Percentiles rank a stretch among this genome's conserved stretches.
Evolutionary conservation across 495 filamentous ascomycete genomes (phyloP).

Genomic region (Neurospora hispaniola): DNA sequence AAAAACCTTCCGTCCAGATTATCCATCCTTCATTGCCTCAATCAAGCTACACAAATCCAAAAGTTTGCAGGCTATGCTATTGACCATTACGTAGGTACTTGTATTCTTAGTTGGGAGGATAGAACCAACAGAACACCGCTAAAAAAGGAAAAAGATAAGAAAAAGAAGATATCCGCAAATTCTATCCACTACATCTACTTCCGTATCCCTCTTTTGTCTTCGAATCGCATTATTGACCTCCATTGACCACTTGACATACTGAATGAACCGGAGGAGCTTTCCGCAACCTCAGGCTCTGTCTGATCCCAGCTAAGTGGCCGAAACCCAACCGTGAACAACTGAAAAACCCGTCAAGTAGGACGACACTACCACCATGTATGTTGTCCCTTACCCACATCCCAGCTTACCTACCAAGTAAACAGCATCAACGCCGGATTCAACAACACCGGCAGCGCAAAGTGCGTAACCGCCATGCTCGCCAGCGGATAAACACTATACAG

Average conservation of each 20-base stretch:
- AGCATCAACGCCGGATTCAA: conserved; percentile 58
- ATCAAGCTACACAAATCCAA: background rate
- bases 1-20: too few relatives aligned
- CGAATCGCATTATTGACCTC: background rate
- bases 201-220: background rate
- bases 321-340: background rate
- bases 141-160: background rate
- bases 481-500: conserved; percentile 52
- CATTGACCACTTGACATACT: background rate
- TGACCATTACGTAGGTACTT: background rate
- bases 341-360: background rate
- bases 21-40: background rate
- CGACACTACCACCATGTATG: background rate
- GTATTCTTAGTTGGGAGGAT: background rate
- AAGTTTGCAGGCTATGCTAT: background rate
- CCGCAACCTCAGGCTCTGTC: too few relatives aligned
- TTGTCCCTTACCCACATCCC: background rate
- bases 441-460: conserved; percentile 49
- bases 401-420: conserved; percentile 45
- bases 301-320: background rate
- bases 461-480: conserved; percentile 38
- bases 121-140: background rate
- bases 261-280: background rate
- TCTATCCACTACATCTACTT: background rate
- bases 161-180: background rate